These are phyloP conservation scores for Fusarium tanahbumbuense DNA, from an alignment of 2,329 filamentous ascomycete genomes.

Conservation along the genomic window DNA sequence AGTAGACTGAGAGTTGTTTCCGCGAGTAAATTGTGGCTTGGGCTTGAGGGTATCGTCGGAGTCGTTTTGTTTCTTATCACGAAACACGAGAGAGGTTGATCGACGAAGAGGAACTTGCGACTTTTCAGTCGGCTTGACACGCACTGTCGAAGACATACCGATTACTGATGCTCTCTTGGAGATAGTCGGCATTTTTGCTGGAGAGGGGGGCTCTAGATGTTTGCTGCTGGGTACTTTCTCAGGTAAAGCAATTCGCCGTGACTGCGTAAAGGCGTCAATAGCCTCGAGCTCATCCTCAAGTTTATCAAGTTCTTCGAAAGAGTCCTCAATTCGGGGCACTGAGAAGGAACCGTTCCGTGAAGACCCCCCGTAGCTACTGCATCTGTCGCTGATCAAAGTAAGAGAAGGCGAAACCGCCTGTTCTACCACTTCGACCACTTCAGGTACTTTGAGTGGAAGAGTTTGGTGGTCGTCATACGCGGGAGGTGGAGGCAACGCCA, in stretches of 20 bases:
- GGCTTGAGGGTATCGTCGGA: slow-evolving; percentile 25
- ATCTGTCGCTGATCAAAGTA: slow-evolving; percentile 47
- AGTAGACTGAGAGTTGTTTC: slow-evolving; percentile 33
- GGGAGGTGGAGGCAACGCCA: slow-evolving; percentile 45
- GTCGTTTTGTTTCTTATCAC: slow-evolving; percentile 44
- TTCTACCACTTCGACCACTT: slow-evolving; percentile 49
- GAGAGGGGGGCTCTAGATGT: slow-evolving; percentile 35
- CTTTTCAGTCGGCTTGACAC: slow-evolving; percentile 54
- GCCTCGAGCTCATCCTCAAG: slow-evolving; percentile 72
- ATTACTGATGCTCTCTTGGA: slow-evolving; percentile 48
- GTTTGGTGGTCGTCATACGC: slow-evolving; percentile 37
- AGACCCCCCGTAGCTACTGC: slow-evolving; percentile 51
- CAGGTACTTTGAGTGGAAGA: slow-evolving; percentile 47
- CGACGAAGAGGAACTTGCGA: slow-evolving; percentile 57
- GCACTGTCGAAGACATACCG: slow-evolving; percentile 54
- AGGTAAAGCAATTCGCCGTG: slow-evolving; percentile 50
- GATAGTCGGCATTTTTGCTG: slow-evolving; percentile 18
- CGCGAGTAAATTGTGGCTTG: slow-evolving; percentile 30
- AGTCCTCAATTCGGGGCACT: slow-evolving; percentile 70
- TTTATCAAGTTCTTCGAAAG: slow-evolving; percentile 70
- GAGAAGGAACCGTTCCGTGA: slow-evolving; percentile 49
- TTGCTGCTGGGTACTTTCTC: slow-evolving; percentile 31
- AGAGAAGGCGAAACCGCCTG: slow-evolving; percentile 51
- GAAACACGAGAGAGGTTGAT: slow-evolving; percentile 55
- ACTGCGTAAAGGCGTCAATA: slow-evolving; percentile 55